Evolutionary conservation across 1,284 basidiomycete species (phyloP).

Genomic region (Pisolithus thermaeus): DNA sequence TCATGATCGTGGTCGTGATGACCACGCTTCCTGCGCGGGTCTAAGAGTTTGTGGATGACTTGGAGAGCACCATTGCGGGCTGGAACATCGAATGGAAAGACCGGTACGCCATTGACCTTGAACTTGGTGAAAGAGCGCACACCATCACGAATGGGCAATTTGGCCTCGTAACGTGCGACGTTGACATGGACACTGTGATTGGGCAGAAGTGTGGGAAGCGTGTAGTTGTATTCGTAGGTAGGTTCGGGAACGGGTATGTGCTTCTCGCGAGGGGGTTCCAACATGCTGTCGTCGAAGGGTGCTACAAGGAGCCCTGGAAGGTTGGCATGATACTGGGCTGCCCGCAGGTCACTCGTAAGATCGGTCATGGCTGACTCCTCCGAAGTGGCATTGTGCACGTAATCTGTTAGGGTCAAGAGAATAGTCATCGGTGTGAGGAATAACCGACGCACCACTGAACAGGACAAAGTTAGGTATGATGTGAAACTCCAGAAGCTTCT

Average conservation of each 20-base stretch:
- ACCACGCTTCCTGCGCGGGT: conserved; percentile 31
- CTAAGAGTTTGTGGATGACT: conserved; percentile 45
- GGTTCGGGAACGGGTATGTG: conserved; percentile 19
- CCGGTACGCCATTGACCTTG: conserved; percentile 47
- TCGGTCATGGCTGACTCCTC: neutral
- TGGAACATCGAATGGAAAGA: conserved; percentile 47
- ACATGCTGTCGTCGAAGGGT: neutral
- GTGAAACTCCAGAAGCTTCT: conserved; percentile 64
- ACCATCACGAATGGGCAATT: conserved; percentile 33
- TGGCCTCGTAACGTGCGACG: conserved; percentile 42
- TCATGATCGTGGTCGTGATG: conserved; percentile 27
- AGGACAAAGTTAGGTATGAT: conserved; percentile 54
- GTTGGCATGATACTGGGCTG: neutral
- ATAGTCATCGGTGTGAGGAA: neutral
- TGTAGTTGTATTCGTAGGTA: conserved; percentile 41
- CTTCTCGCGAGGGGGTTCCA: neutral
- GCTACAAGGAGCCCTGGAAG: neutral
- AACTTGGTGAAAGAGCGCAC: conserved; percentile 40
- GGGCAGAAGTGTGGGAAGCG: conserved; percentile 43
- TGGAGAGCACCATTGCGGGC: conserved; percentile 62
- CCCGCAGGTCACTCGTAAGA: neutral
- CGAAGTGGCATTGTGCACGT: conserved; percentile 15
- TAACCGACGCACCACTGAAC: conserved; percentile 41
- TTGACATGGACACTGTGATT: conserved; percentile 45
- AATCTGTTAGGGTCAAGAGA: conserved; percentile 12